These are phyloP conservation scores for Colletotrichum sansevieriae DNA, from an alignment of 2,329 filamentous ascomycete genomes.

Conservation along the genomic window DNA sequence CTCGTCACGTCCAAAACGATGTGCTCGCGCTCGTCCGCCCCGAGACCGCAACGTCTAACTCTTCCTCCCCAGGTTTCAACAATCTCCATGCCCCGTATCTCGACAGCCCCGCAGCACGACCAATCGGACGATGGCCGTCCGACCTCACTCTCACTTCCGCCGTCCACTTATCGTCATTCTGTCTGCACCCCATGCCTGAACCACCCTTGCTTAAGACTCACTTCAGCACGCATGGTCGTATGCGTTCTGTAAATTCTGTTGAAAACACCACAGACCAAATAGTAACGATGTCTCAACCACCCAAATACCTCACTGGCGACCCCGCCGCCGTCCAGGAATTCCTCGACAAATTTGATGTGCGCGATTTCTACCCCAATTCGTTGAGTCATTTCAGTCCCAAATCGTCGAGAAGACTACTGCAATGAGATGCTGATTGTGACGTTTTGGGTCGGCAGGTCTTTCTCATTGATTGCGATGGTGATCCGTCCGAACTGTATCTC, in stretches of 20 bases:
- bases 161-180: conserved; percentile 27
- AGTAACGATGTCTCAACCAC: conserved; percentile 50
- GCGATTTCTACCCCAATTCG: conserved; percentile 54
- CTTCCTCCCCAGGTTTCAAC: conserved; percentile 21
- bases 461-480: conserved; percentile 97
- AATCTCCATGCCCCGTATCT: conserved; percentile 19
- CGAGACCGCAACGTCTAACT: conserved; percentile 30
- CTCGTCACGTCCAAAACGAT: conserved; percentile 2
- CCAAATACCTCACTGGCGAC: conserved; percentile 85
- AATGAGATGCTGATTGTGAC: conserved; percentile 39
- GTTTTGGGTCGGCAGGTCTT: conserved; percentile 73
- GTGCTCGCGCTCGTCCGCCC: neutral
- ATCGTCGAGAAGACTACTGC: conserved; percentile 7
- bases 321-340: conserved; percentile 83
- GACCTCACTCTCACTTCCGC: conserved; percentile 26
- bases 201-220: conserved; percentile 17
- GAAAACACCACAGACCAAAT: conserved; percentile 16
- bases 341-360: conserved; percentile 90
- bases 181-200: conserved; percentile 9
- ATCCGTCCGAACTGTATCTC: conserved; percentile 30
- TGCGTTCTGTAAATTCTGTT: conserved; percentile 9
- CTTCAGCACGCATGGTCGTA: conserved; percentile 25
- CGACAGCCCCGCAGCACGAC: conserved; percentile 8
- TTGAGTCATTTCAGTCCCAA: conserved; percentile 33
- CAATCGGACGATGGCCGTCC: conserved; percentile 40